Base-by-base conservation (phyloP, 2,329 filamentous ascomycete genomes). In the Phoma sp. region DNA sequence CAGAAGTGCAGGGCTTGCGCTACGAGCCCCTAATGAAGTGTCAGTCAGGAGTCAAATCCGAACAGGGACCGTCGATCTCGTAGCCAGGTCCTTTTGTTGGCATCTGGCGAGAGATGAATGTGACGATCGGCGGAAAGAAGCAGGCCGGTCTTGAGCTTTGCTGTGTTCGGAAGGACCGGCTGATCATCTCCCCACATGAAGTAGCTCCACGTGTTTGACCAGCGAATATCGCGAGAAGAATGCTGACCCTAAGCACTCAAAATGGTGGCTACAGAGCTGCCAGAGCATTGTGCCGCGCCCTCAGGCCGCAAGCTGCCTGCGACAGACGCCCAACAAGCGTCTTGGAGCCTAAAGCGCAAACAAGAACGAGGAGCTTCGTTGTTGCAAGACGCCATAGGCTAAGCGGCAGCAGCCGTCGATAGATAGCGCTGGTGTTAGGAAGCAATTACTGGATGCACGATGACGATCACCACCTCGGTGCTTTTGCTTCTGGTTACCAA, bases 171-270 rank as follows among this genome's bases (percentile, higher is more conserved):
- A 47, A 65, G 55, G 40, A 59, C 62, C 61, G 63, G 63, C 56
- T 55, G 58, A 60, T 63, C 58, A 32, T 47, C 56, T 55, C 59
- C 53, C 57, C 61, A 60, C 61, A 53, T 50, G 32, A n/a, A 40
- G 39, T 21, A 56, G 46, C 59, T 58, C 63, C 59, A 64, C 61
- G 58, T 63, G 64, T 62, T 63, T 57, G 55, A 46, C 35, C 44
- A 55, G 45, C 52, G 40, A 40, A 24, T 6, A 45, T 46, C 32
- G 46, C 39, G 32, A 53, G 38, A 24, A 29, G 38, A 39, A 27
- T 12, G 22, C 32, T 43, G 38, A 19, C 17, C 21, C 13, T 19
- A n/a, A 27, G 19, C 19, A 25, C 25, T 37, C 25, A 10, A 4
- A 33, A 2, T 38, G 32, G 32, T 9, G 12, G 6, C 19, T 36